Conservation (phyloP, 106 monocot genomes). For the Dendrobium nobile region DNA sequence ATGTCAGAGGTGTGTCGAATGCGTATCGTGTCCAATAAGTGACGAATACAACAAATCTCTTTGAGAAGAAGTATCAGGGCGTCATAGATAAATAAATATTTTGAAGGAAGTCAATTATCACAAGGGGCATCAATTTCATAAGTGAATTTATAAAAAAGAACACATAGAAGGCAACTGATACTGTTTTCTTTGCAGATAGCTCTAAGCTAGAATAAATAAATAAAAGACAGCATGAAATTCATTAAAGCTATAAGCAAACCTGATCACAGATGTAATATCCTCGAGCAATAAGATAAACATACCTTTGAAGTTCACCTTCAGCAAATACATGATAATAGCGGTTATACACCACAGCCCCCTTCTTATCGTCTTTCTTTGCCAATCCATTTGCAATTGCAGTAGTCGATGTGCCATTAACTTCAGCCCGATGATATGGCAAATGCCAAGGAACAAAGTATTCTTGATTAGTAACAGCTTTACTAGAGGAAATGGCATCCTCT, state of each 20-base stretch:
- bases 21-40: too few relatives aligned
- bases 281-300: not conserved
- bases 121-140: not conserved
- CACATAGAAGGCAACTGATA: not conserved
- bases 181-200: not conserved
- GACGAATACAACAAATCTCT: too few relatives aligned
- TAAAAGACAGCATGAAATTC: not conserved
- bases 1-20: too few relatives aligned
- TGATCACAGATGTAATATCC: not conserved
- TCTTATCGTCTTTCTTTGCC: constrained; percentile 87
- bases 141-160: not conserved
- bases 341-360: constrained; percentile 83
- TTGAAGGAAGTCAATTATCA: not conserved
- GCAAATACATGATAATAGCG: constrained; percentile 97
- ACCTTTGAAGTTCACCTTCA: constrained; percentile 97
- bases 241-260: not conserved
- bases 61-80: too few relatives aligned
- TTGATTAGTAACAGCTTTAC: constrained; percentile 33
- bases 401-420: constrained; percentile 64
- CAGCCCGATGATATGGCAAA: constrained; percentile 92
- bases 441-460: constrained; percentile 99
- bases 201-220: not conserved
- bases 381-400: constrained; percentile 64
- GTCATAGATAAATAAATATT: not conserved
- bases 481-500: not conserved